These are phyloP conservation scores for Eimeria sp. DNA, from an alignment of 169 alveolate genomes.

Conservation along the genomic window DNA sequence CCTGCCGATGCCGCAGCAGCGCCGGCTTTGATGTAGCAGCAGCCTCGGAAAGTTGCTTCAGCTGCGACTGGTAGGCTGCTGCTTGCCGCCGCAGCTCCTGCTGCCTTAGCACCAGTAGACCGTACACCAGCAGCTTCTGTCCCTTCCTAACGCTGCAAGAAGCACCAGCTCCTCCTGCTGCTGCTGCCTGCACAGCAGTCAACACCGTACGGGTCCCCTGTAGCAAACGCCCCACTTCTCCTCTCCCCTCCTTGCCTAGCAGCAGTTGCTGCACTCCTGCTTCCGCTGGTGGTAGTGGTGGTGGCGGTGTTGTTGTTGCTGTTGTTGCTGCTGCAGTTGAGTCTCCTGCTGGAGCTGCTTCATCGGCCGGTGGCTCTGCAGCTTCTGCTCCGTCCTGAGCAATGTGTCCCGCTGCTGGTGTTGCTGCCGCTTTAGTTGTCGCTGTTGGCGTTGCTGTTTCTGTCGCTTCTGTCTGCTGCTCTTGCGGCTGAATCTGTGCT, in stretches of 20 bases:
- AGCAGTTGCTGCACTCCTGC: background rate
- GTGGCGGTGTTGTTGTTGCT: too few relatives aligned
- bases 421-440: background rate
- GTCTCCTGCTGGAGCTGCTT: background rate
- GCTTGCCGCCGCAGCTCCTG: conserved; percentile 10
- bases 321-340: background rate
- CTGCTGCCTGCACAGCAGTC: background rate
- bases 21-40: background rate
- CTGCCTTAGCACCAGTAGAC: background rate
- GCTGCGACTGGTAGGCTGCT: background rate
- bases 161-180: too few relatives aligned
- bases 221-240: background rate
- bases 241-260: background rate
- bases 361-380: too few relatives aligned
- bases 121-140: background rate
- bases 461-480: too few relatives aligned
- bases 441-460: background rate
- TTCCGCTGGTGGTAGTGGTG: background rate
- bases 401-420: background rate
- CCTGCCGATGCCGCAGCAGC: background rate
- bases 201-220: background rate
- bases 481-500: background rate
- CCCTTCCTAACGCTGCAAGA: background rate
- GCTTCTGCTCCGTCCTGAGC: too few relatives aligned
- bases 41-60: background rate